Base-by-base conservation (phyloP, 768 basidiomycete species). In the Phylloporus arenicola region DNA sequence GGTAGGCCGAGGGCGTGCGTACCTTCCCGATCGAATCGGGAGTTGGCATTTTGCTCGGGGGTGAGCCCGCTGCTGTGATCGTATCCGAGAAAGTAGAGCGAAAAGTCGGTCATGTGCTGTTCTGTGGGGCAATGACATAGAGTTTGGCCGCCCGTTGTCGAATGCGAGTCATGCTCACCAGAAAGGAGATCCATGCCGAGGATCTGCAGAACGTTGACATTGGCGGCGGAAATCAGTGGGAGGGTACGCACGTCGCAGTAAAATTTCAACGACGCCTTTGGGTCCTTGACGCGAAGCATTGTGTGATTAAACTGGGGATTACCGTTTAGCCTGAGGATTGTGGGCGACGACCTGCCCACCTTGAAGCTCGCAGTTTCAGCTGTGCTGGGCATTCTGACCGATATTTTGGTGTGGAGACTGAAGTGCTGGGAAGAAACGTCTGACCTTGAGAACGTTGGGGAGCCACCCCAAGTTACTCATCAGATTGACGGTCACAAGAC, bases 281-380 rank as follows among this genome's bases (percentile, higher is more conserved):
- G 86, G 64, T 95, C 91, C 73, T 85, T 93, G 65, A 95, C 76
- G 58, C 92, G 80, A 59, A 93, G 67, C 91, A 91, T 92, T 17
- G 86, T 88, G 68, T 92, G 89, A 64, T 91, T 89, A 71, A 87
- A 83, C 85, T 88, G 53, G 37, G 30, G 22, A 34, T 35, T 19
- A 8, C 33, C 45, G 13, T 48, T 41, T 31, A 16, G 47, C 43
- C 37, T 38, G 25, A 53, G 22, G n/a, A 7, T 20, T 16, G 24
- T 20, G 17, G 35, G 29, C 37, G n/a, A 24, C 20, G 25, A 30
- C 6, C 24, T 3, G 5, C 60, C 54, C 55, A 81, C 83, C 70
- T 75, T 78, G 71, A 82, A 86, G 57, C 79, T 78, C 1, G 82
- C 76, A 8, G 84, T 85, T 60, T 82, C 83, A 62, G 79, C 62